Percentiles rank a stretch among this genome's conserved stretches.
phyloP scores from a whole-genome alignment of 495 filamentous ascomycete species.

The Aspergillus taichungensis region DNA sequence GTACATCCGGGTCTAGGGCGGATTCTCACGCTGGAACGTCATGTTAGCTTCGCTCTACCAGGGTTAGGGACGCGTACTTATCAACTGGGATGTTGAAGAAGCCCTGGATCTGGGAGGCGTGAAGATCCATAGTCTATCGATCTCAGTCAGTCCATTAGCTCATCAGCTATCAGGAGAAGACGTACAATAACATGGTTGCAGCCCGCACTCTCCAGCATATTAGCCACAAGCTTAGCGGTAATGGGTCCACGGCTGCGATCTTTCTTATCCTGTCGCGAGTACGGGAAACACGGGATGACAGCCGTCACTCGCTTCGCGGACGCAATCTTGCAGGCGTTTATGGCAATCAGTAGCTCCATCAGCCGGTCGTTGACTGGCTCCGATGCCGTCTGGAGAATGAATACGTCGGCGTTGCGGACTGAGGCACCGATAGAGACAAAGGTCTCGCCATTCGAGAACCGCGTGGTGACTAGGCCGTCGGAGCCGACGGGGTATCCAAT shows the following conservation, averaged over 20 bases:
- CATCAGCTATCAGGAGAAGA: not conserved
- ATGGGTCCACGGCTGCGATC: slow-evolving; percentile 16
- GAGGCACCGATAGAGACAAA: slow-evolving; percentile 76
- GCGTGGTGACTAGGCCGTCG: slow-evolving; percentile 58
- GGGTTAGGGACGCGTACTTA: not conserved
- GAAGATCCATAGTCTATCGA: slow-evolving; percentile 59
- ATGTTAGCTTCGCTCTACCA: too few species aligned
- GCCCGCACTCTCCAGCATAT: slow-evolving; percentile 51
- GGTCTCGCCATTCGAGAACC: slow-evolving; percentile 77
- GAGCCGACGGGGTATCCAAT: slow-evolving; percentile 8
- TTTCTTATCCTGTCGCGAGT: slow-evolving; percentile 53
- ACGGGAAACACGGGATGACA: slow-evolving; percentile 81
- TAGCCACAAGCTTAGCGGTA: slow-evolving; percentile 23
- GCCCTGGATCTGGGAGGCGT: slow-evolving; percentile 85
- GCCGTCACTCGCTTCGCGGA: slow-evolving; percentile 73
- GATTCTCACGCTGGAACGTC: too few species aligned
- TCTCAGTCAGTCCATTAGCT: too few species aligned
- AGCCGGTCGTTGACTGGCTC: slow-evolving; percentile 78
- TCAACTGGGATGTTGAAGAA: slow-evolving; percentile 90
- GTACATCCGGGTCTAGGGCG: too few species aligned
- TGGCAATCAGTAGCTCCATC: slow-evolving; percentile 77
- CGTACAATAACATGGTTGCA: slow-evolving; percentile 67
- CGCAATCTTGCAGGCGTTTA: slow-evolving; percentile 81
- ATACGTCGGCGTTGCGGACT: slow-evolving; percentile 82
- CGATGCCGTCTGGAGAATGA: slow-evolving; percentile 71